Percentiles rank a stretch among this genome's conserved stretches.
Conservation (phyloP, 2,329 filamentous ascomycete species). For the Colletotrichum musae region DNA sequence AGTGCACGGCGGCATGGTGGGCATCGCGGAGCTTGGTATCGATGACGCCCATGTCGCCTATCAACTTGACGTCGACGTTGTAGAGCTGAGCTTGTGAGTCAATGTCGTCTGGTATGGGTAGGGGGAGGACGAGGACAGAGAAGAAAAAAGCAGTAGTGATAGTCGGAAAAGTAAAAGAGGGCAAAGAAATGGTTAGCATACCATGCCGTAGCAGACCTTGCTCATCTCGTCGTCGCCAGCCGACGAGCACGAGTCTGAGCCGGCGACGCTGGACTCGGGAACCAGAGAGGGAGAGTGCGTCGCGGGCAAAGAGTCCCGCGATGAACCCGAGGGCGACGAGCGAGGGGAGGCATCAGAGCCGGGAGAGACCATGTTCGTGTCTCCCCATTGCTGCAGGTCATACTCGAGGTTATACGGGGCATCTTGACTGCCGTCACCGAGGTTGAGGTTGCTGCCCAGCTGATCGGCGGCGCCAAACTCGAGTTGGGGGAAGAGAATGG, state of each 20-base stretch:
- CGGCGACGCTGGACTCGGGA: conserved; percentile 21
- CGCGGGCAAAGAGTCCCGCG: conserved; percentile 22
- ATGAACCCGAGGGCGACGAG: not conserved
- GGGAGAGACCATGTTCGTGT: not conserved
- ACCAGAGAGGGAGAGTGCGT: conserved; percentile 29
- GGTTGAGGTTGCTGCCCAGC: conserved; percentile 6
- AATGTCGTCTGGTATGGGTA: not conserved
- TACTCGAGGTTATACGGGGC: not conserved
- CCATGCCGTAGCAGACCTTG: conserved; percentile 48
- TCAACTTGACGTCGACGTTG: conserved; percentile 45
- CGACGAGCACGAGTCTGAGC: conserved; percentile 29
- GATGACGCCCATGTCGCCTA: conserved; percentile 43
- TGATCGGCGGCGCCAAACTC: not conserved
- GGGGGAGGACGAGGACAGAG: not conserved
- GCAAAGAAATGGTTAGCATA: conserved; percentile 17
- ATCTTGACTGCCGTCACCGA: not conserved
- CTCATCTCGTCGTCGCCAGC: conserved; percentile 33
- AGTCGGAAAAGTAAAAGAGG: no score
- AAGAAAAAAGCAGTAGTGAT: not conserved
- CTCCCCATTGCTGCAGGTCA: conserved; percentile 8
- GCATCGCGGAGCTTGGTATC: conserved; percentile 40
- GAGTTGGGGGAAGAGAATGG: conserved; percentile 1
- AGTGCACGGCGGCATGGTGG: conserved; percentile 8
- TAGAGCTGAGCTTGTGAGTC: conserved; percentile 43
- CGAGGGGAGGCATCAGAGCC: conserved; percentile 16